Base-by-base conservation (phyloP, 1,284 basidiomycete species). In the Fomitopsis betulina region DNA sequence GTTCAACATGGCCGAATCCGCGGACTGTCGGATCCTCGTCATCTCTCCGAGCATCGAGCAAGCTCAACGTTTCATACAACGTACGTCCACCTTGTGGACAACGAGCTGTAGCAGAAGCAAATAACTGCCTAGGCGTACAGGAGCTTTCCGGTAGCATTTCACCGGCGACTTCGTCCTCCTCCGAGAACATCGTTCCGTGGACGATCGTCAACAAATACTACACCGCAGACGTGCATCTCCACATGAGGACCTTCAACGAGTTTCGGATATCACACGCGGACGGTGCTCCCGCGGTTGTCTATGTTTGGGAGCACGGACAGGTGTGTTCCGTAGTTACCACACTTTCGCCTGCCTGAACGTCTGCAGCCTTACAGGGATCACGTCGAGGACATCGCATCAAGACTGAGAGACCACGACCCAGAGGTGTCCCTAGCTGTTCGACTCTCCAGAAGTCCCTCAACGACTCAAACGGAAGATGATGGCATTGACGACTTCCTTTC, bases 171-270 rank as follows among this genome's bases (percentile, higher is more conserved):
- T 45, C 60, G 30, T 62, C 60, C 37, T 52, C 62, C 35, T 60
- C 57, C 25, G 55, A 62, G 43, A 56, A 40, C 42, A 54, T 60
- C 33, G 72, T 89, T 35, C 86, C 85, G 13, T 94, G 91, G 90
- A 87, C 79, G 33, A 90, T 95, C 60, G 75, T 78, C 59, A 94
- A 95, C 77, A 89, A 85, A 71, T 95, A 95, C 73, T 95, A 94
- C 73, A 82, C 85, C 12, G 93, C 93, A 4, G 73, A 82, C 55
- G 87, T 94, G 6, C 80, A 85, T 57, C 90, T 94, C 66, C 76
- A 82, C 60, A 65, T 64, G 9, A 63, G 67, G 21, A 62, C 61
- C 40, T 62, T 67, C 21, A 50, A 60, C 19, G 63, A 67, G n/a
- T 68, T 70, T 54, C 53, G 61, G n/a, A 62, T 64, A 5, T 58